Percentiles rank a stretch among this genome's conserved stretches.
Conservation (phyloP, 1,284 basidiomycete genomes). For the Microbotryum silenes-acaulis region DNA sequence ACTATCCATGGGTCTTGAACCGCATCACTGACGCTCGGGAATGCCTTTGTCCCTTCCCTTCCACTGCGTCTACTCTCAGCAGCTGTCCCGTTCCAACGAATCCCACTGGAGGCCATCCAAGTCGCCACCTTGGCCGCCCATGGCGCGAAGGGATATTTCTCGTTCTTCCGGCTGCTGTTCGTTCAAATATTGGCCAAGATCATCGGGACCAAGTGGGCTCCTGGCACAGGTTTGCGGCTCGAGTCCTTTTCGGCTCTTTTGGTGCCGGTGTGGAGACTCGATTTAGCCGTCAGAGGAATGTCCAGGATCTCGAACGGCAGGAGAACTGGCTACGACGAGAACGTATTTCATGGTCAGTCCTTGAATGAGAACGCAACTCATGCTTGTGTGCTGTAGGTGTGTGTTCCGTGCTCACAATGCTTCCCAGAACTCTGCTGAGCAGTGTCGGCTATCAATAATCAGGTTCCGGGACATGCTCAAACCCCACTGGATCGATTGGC, state of each 20-base stretch:
- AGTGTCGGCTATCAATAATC: conserved; percentile 14
- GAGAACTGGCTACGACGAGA: conserved; percentile 5
- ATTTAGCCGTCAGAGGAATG: conserved; percentile 15
- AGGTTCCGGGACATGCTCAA: conserved; percentile 20
- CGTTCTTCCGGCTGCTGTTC: conserved; percentile 11
- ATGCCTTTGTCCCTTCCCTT: neutral
- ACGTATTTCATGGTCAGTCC: conserved; percentile 11
- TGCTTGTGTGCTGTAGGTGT: neutral
- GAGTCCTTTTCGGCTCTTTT: conserved; percentile 14
- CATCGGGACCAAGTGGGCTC: conserved; percentile 8
- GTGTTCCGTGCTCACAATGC: neutral
- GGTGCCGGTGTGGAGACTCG: conserved; percentile 25
- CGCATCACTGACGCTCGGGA: too few relatives aligned
- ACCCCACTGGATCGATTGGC: conserved; percentile 18
- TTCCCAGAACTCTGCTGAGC: neutral
- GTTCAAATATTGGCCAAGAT: conserved; percentile 6
- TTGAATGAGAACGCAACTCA: too few relatives aligned
- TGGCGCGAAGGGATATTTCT: conserved; percentile 11
- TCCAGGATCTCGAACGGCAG: neutral
- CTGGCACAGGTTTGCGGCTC: conserved; percentile 8
- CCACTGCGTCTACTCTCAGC: neutral
- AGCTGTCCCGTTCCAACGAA: conserved; percentile 18
- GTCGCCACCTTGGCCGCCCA: conserved; percentile 10
- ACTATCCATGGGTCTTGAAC: too few relatives aligned
- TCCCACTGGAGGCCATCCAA: neutral